Evolutionary conservation across 2,329 filamentous ascomycete genomes (phyloP).

Genomic region (Pochonia chlamydosporia): DNA sequence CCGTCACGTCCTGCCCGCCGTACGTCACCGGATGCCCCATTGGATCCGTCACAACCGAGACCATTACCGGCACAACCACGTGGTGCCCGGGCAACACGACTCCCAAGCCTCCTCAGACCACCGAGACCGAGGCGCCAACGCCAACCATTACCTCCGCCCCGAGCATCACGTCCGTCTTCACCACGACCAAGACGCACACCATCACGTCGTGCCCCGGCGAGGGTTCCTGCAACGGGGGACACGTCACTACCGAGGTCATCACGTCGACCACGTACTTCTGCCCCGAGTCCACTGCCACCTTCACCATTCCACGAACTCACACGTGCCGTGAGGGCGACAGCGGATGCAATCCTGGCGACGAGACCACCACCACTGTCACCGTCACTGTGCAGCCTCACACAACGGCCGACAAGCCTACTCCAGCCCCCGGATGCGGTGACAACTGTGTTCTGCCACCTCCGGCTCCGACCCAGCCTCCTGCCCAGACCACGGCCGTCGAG

Average conservation of each 20-base stretch:
- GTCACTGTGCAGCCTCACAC: slow-evolving; percentile 21
- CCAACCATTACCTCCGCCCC: slow-evolving; percentile 7
- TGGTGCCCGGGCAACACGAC: slow-evolving; percentile 26
- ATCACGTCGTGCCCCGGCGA: slow-evolving; percentile 51
- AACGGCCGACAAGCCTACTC: slow-evolving; percentile 17
- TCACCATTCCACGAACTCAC: slow-evolving; percentile 22
- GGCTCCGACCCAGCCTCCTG: slow-evolving; percentile 6
- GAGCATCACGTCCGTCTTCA: slow-evolving; percentile 34
- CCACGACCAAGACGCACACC: slow-evolving; percentile 48
- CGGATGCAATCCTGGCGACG: slow-evolving; percentile 21
- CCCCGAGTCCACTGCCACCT: slow-evolving; percentile 20
- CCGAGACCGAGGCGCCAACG: neutral
- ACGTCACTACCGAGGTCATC: slow-evolving; percentile 18
- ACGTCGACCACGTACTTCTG: slow-evolving; percentile 15
- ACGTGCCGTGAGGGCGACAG: slow-evolving; percentile 20
- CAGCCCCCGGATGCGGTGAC: slow-evolving; percentile 13
- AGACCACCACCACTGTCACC: slow-evolving; percentile 14
- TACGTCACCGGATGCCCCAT: slow-evolving; percentile 21
- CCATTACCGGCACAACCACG: slow-evolving; percentile 24
- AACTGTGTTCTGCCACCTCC: slow-evolving; percentile 13
- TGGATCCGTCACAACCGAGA: slow-evolving; percentile 22
- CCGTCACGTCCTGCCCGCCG: slow-evolving; percentile 25
- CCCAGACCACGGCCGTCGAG: neutral
- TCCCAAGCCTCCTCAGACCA: neutral
- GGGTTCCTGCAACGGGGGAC: slow-evolving; percentile 21